Conservation (phyloP, 2,329 filamentous ascomycete genomes). For the Hirsutella thompsonii region DNA sequence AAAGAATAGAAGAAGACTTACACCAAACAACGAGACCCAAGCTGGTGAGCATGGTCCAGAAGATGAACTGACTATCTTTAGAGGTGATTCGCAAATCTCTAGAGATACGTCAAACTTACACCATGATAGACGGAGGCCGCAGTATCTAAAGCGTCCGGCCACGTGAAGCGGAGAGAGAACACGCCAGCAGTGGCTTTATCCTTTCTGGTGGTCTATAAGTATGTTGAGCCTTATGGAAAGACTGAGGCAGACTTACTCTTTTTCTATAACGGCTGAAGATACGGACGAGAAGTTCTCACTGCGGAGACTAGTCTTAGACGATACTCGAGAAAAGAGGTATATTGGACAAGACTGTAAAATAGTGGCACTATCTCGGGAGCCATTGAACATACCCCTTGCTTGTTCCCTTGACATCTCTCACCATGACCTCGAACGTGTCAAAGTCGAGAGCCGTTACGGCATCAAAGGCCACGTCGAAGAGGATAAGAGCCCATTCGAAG, state of each 20-base stretch:
- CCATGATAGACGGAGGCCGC: conserved; percentile 85
- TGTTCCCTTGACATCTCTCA: conserved; percentile 78
- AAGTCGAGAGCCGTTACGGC: conserved; percentile 91
- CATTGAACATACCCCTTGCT: conserved; percentile 97
- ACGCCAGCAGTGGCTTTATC: conserved; percentile 59
- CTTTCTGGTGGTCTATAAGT: conserved; percentile 42
- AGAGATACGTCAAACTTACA: conserved; percentile 49
- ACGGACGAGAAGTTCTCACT: conserved; percentile 35
- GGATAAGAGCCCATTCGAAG: conserved; percentile 91
- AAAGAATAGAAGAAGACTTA: conserved; percentile 33
- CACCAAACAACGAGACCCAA: conserved; percentile 88
- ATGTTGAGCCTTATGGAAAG: neutral
- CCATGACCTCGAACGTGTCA: conserved; percentile 70
- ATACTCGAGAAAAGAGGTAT: conserved; percentile 13
- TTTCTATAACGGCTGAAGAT: conserved; percentile 45
- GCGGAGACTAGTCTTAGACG: conserved; percentile 28
- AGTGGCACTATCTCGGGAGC: conserved; percentile 68
- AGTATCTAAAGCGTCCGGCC: conserved; percentile 64
- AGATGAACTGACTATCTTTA: conserved; percentile 54
- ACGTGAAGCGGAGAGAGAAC: conserved; percentile 60
- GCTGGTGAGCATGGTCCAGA: conserved; percentile 90
- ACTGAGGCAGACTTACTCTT: conserved; percentile 49
- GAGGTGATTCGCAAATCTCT: too few relatives aligned
- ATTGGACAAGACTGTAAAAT: conserved; percentile 20
- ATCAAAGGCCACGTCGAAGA: conserved; percentile 94